Evolutionary conservation across 2,329 filamentous ascomycete genomes (phyloP), one percentile per base, ranked within the genome.

Genomic region (Cladosporium sp.): DNA sequence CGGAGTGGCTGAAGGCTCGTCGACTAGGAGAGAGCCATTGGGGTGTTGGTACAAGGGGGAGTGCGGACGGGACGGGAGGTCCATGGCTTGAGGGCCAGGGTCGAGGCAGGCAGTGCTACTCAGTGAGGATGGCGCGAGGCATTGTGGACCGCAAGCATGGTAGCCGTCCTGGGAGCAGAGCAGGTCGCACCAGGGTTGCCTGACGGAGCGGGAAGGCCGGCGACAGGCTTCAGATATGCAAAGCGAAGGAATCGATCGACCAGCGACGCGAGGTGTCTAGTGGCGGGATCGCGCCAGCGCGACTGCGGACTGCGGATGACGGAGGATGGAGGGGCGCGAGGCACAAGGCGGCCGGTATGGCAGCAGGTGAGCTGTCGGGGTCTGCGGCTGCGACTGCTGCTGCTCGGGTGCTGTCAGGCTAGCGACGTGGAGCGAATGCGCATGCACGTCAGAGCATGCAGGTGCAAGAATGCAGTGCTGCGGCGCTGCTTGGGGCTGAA

Each of bases 381-480:
- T 9, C 9, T 3, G 33, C 9, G 13, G 45, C 45, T 31, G 45
- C 34, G 22, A 31, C 28, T 34, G 46, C 22, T 14, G 31, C 38
- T 14, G 46, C 32, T 28, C 35, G 6, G 46, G 40, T 9, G 45
- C 46, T 49, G 46, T 28, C 22, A 28, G 22, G 22, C 46, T 49
- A 49, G 46, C 46, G 46, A 49, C 37, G 46, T 49, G 46, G 46
- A 42, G 35, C 46, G 46, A 49, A 49, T 49, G 35, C 46, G 46
- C 41, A 49, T 49, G 46, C 46, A 49, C 46, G 46, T 49, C 46
- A 49, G 46, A 49, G 46, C 46, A 40, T 49, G 46, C 46, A 49
- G 22, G 35, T 6, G 46, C 46, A 34, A 16, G 35, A 49, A 49
- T 49, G 35, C 46, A 28, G 35, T 32, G 46, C 22, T 43, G 18